These are phyloP conservation scores for Neonothopanus nambi DNA, from an alignment of 1,284 basidiomycete species.

Conservation along the genomic window DNA sequence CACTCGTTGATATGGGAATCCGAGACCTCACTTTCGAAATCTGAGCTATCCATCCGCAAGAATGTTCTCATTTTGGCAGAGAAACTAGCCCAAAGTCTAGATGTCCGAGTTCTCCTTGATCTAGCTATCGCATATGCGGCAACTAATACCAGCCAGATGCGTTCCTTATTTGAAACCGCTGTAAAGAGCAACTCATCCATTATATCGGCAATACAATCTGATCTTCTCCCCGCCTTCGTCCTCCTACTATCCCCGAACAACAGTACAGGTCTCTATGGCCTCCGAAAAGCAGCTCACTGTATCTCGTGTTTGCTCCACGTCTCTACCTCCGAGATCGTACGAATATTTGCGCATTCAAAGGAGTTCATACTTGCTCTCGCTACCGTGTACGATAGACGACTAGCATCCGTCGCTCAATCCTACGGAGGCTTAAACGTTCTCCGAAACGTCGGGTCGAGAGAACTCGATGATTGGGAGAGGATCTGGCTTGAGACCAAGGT, in stretches of 20 bases:
- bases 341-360: slow-evolving; percentile 50
- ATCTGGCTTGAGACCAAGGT: slow-evolving; percentile 73
- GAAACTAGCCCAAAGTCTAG: slow-evolving; percentile 46
- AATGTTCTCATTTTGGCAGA: slow-evolving; percentile 58
- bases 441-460: slow-evolving; percentile 24
- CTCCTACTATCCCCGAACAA: slow-evolving; percentile 42
- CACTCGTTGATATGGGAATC: slow-evolving; percentile 58
- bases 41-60: slow-evolving; percentile 49
- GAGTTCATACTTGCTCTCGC: slow-evolving; percentile 60
- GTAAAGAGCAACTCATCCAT: slow-evolving; percentile 33
- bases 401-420: slow-evolving; percentile 51
- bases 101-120: slow-evolving; percentile 58
- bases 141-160: slow-evolving; percentile 43
- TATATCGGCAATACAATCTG: slow-evolving; percentile 34
- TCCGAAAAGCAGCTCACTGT: slow-evolving; percentile 63
- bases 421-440: slow-evolving; percentile 57
- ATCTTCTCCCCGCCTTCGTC: slow-evolving; percentile 58
- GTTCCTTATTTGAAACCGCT: slow-evolving; percentile 43
- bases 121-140: slow-evolving; percentile 57
- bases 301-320: slow-evolving; percentile 55
- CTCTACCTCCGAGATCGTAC: slow-evolving; percentile 47
- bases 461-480: slow-evolving; percentile 62
- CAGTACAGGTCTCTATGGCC: slow-evolving; percentile 56
- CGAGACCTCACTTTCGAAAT: slow-evolving; percentile 25
- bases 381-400: slow-evolving; percentile 55